Percentiles rank a stretch among this genome's conserved stretches.
Evolutionary conservation across 2,329 filamentous ascomycete species (phyloP).

Genomic region (Tolypocladium guangdongense): DNA sequence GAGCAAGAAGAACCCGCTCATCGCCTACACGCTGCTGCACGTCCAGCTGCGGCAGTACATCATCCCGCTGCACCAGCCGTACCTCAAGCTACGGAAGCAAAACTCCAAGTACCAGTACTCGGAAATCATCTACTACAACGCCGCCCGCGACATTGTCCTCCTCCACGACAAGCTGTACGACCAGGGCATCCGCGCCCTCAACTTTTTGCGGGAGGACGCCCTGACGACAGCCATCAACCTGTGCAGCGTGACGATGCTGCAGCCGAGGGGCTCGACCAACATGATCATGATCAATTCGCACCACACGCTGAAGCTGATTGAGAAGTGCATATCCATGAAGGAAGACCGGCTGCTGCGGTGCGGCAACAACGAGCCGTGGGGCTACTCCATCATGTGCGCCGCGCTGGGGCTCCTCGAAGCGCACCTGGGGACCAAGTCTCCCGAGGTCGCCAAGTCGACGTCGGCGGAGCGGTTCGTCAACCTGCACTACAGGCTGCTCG

Average conservation of each 20-base stretch:
- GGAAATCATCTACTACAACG: conserved; percentile 53
- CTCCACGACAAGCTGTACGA: conserved; percentile 50
- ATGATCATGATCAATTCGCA: conserved; percentile 52
- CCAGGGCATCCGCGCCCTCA: conserved; percentile 46
- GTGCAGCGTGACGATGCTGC: conserved; percentile 49
- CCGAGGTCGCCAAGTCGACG: conserved; percentile 45
- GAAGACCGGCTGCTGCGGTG: conserved; percentile 50
- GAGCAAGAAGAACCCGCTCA: conserved; percentile 40
- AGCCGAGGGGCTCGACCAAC: conserved; percentile 46
- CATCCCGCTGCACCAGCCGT: conserved; percentile 49
- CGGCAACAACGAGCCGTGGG: conserved; percentile 54
- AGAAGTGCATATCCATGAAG: conserved; percentile 50
- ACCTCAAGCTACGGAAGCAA: conserved; percentile 45
- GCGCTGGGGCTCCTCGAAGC: conserved; percentile 48
- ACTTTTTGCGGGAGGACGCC: conserved; percentile 49
- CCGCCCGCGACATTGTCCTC: conserved; percentile 50
- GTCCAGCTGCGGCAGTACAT: conserved; percentile 52
- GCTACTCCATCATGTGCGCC: conserved; percentile 52
- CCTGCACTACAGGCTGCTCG: conserved; percentile 45
- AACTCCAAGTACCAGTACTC: conserved; percentile 53
- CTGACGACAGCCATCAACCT: conserved; percentile 50
- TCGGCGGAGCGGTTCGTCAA: conserved; percentile 49
- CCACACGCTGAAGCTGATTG: conserved; percentile 49
- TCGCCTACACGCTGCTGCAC: conserved; percentile 49
- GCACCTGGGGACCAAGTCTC: conserved; percentile 45